These are phyloP conservation scores for Lizonia empirigonia DNA, from an alignment of 2,329 filamentous ascomycete genomes.

Conservation along the genomic window DNA sequence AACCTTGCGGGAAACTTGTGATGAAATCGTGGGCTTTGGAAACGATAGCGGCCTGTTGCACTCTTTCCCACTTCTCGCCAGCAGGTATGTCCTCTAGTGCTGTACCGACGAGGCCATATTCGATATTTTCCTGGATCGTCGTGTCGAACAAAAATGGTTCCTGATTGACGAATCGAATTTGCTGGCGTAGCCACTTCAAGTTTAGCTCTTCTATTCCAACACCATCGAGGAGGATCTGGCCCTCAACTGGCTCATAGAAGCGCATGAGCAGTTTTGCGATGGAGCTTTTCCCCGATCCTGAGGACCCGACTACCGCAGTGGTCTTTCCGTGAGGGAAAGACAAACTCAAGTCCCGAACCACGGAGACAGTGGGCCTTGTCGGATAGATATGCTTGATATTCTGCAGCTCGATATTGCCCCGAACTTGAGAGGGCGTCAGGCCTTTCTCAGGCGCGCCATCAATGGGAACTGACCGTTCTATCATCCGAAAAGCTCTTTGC, in stretches of 20 bases:
- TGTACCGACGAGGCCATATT: constrained; percentile 45
- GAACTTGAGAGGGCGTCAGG: no score
- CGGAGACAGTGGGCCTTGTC: constrained; percentile 76
- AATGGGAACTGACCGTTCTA: no score
- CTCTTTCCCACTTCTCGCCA: no score
- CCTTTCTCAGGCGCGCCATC: no score
- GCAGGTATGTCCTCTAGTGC: no score
- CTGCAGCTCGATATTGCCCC: no score
- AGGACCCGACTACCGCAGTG: constrained; percentile 60
- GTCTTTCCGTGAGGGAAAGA: constrained; percentile 60
- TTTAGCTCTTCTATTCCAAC: constrained; percentile 59
- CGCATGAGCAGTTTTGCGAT: constrained; percentile 89
- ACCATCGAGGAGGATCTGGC: constrained; percentile 69
- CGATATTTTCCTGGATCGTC: constrained; percentile 55
- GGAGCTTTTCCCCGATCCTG: constrained; percentile 90
- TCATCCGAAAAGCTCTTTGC: no score
- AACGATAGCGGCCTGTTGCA: constrained; percentile 52
- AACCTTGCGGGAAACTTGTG: constrained; percentile 65
- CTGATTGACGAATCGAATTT: constrained; percentile 72
- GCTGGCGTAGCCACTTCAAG: constrained; percentile 55
- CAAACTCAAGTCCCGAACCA: constrained; percentile 65
- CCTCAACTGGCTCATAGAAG: constrained; percentile 83
- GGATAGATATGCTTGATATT: constrained; percentile 75
- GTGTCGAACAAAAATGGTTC: constrained; percentile 54
- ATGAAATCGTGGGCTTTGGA: constrained; percentile 89